phyloP scores from a whole-genome alignment of 2,329 filamentous ascomycete species.

The Cladosporium sp. region DNA sequence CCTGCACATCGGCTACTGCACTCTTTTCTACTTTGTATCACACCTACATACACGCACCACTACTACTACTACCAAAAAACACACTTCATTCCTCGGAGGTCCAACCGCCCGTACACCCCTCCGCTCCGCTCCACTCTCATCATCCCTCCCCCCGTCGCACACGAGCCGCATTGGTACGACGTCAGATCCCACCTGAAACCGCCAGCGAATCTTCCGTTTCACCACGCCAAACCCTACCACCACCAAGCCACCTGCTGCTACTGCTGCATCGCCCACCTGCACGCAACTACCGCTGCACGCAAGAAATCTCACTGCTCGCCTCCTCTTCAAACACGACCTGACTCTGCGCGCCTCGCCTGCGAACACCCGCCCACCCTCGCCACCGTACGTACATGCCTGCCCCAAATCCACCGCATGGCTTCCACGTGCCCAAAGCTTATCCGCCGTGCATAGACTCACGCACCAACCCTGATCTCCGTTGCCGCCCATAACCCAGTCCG shows the following conservation, averaged over 20 bases:
- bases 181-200: slow-evolving; percentile 7
- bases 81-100: no score
- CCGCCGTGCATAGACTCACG: slow-evolving; percentile 7
- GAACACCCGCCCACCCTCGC: neutral
- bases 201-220: slow-evolving; percentile 6
- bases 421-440: slow-evolving; percentile 20
- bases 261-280: slow-evolving; percentile 3
- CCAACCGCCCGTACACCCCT: neutral
- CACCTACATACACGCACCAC: neutral
- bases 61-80: neutral
- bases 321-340: neutral
- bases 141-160: neutral
- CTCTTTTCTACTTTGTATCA: neutral
- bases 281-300: neutral
- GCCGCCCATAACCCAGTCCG: slow-evolving; percentile 4
- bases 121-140: neutral
- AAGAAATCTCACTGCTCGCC: neutral
- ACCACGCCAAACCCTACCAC: slow-evolving; percentile 5
- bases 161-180: neutral
- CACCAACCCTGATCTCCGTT: slow-evolving; percentile 2
- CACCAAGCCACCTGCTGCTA: neutral
- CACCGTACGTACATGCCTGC: slow-evolving; percentile 11
- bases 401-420: slow-evolving; percentile 5
- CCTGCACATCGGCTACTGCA: neutral
- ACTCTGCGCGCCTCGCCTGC: slow-evolving; percentile 2